These are phyloP conservation scores for Coemansia asiatica DNA, from an alignment of 192 early-diverging fungal species.

Conservation along the genomic window DNA sequence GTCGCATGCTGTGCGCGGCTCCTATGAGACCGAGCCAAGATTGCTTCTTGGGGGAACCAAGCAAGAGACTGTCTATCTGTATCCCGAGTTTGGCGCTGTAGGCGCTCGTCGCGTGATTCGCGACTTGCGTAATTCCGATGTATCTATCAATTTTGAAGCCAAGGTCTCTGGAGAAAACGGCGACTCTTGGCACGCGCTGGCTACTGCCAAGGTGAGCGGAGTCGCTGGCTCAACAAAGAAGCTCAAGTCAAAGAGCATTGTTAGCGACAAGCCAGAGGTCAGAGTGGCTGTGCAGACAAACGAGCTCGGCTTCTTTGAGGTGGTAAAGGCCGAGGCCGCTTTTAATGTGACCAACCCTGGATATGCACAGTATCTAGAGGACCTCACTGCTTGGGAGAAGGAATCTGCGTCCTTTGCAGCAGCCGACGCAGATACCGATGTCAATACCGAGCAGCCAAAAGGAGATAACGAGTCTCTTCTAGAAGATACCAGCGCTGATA, in stretches of 20 bases:
- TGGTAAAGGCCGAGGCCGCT: constrained; percentile 59
- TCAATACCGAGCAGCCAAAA: constrained; percentile 27
- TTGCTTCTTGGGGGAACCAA: constrained; percentile 58
- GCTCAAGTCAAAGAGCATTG: constrained; percentile 58
- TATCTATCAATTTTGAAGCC: constrained; percentile 74
- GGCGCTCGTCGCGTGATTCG: constrained; percentile 84
- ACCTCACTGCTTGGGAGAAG: constrained; percentile 42
- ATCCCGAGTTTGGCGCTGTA: constrained; percentile 62
- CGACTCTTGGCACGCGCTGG: constrained; percentile 23
- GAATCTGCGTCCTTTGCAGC: constrained; percentile 48
- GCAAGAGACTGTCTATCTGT: constrained; percentile 28
- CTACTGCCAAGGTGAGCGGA: constrained; percentile 63
- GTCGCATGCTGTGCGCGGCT: constrained; percentile 45
- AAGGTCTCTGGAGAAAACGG: constrained; percentile 60
- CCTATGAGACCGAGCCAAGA: constrained; percentile 58
- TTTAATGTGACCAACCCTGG: constrained; percentile 56
- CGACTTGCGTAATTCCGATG: constrained; percentile 64
- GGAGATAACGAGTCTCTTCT: constrained; percentile 6
- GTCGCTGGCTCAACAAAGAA: constrained; percentile 68
- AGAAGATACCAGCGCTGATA: constrained; percentile 54
- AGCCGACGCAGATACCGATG: constrained; percentile 37
- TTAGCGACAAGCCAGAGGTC: constrained; percentile 73
- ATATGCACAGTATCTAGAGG: constrained; percentile 24
- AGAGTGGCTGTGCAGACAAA: constrained; percentile 77
- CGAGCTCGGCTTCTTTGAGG: constrained; percentile 70